phyloP scores from a whole-genome alignment of 2,329 filamentous ascomycete genomes.

The Celoporthe dispersa region DNA sequence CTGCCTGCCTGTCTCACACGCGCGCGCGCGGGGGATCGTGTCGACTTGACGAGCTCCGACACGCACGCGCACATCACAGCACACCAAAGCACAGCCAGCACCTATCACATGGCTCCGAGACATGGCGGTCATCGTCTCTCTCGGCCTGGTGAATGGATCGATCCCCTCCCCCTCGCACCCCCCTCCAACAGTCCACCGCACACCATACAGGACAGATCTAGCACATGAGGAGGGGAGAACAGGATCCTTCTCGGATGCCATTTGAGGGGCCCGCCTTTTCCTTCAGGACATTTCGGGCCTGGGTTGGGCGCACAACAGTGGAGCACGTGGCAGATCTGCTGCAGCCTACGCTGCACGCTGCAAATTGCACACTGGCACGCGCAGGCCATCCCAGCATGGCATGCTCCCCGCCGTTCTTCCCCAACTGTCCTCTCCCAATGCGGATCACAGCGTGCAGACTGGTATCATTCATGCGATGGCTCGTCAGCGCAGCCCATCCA shows the following conservation, averaged over 20 bases:
- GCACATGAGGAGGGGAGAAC: background rate
- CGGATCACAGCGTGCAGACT: background rate
- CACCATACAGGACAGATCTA: background rate
- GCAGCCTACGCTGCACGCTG: conserved; percentile 1
- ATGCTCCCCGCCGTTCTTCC: background rate
- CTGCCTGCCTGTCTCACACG: background rate
- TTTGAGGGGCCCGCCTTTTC: background rate
- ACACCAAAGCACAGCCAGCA: background rate
- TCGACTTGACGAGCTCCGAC: background rate
- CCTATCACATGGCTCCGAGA: background rate
- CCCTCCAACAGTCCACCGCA: background rate
- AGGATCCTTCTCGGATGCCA: background rate
- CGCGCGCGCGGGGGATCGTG: background rate
- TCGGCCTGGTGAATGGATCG: background rate
- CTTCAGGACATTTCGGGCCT: background rate
- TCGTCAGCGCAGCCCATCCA: background rate
- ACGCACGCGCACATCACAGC: background rate
- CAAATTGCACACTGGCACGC: background rate
- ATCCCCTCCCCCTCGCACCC: background rate
- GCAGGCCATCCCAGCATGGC: conserved; percentile 4
- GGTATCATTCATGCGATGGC: background rate
- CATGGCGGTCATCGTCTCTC: background rate
- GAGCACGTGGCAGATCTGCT: conserved; percentile 6
- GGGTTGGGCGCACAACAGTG: background rate
- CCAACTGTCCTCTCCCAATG: background rate